A percentile compares a stretch with the other conserved stretches of the same genome.
Conservation (phyloP, 768 basidiomycete species). For the Galerina marginata region DNA sequence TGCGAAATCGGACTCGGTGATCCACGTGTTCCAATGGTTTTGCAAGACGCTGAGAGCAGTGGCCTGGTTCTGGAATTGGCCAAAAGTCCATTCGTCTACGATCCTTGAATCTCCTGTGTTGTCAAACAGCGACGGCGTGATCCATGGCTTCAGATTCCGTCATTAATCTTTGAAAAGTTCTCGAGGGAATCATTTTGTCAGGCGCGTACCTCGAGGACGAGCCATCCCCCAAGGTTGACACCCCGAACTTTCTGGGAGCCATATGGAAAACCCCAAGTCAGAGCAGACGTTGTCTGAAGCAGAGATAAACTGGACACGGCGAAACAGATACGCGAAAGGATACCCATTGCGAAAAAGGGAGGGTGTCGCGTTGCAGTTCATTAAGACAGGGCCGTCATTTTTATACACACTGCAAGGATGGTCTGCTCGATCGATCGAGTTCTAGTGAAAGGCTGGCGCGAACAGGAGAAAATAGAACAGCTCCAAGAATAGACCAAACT, state of each 20-base stretch:
- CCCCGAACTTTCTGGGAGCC: slow-evolving; percentile 78
- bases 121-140: slow-evolving; percentile 78
- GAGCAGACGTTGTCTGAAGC: slow-evolving; percentile 23
- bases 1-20: slow-evolving; percentile 80
- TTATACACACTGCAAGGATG: slow-evolving; percentile 10
- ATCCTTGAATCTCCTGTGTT: slow-evolving; percentile 64
- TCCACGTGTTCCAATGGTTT: slow-evolving; percentile 83
- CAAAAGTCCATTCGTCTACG: slow-evolving; percentile 79
- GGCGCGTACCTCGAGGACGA: slow-evolving; percentile 48
- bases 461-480: slow-evolving; percentile 12
- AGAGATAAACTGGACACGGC: slow-evolving; percentile 11
- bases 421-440: slow-evolving; percentile 25
- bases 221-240: slow-evolving; percentile 77
- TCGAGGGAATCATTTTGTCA: slow-evolving; percentile 1
- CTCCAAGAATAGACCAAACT: slow-evolving; percentile 17
- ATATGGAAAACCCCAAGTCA: slow-evolving; percentile 68
- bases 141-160: slow-evolving; percentile 62
- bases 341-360: slow-evolving; percentile 7
- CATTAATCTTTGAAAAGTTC: slow-evolving; percentile 9
- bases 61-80: slow-evolving; percentile 57
- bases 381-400: neutral
- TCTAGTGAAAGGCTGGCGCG: slow-evolving; percentile 24
- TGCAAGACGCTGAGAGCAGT: slow-evolving; percentile 58
- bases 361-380: neutral
- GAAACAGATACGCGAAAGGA: slow-evolving; percentile 1